phyloP scores from a whole-genome alignment of 805 yeast species.

The Wickerhamomyces strasburgensis region DNA sequence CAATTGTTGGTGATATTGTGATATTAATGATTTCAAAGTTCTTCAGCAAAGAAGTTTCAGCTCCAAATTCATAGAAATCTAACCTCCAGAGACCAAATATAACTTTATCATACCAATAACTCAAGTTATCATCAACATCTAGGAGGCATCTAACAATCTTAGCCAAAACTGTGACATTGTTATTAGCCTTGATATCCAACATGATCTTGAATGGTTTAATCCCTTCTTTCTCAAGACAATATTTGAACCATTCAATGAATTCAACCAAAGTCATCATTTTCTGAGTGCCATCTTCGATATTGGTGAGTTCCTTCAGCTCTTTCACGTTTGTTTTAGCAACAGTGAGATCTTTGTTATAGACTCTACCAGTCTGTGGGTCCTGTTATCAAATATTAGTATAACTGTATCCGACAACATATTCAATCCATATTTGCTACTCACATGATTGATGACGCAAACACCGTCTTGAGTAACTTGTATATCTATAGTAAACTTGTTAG shows the following conservation, averaged over 20 bases:
- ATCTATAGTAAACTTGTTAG: conserved; percentile 27
- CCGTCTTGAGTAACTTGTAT: conserved; percentile 50
- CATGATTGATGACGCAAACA: conserved; percentile 48
- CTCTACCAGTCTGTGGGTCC: conserved; percentile 45
- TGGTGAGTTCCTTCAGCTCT: conserved; percentile 33
- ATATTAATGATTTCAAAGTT: conserved; percentile 33
- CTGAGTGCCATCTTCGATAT: conserved; percentile 29
- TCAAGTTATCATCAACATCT: conserved; percentile 33
- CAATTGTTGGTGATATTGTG: conserved; percentile 29
- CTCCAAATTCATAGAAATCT: conserved; percentile 40
- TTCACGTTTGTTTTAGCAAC: conserved; percentile 34
- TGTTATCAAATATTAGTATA: conserved; percentile 2
- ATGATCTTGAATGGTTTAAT: conserved; percentile 29
- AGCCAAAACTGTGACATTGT: conserved; percentile 37
- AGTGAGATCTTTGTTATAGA: conserved; percentile 35
- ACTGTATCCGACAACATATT: too few relatives aligned
- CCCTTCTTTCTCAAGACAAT: not conserved
- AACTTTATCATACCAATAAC: conserved; percentile 40
- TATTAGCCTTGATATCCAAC: conserved; percentile 48
- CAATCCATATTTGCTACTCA: too few relatives aligned
- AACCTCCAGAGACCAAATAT: conserved; percentile 51
- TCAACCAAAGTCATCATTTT: conserved; percentile 39
- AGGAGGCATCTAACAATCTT: conserved; percentile 34
- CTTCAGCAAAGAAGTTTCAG: conserved; percentile 32
- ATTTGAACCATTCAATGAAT: conserved; percentile 31